Percentiles rank a stretch among this genome's conserved stretches.
Evolutionary conservation across 176 grass and related monocot species (phyloP).

Genomic region (Musa schizocarpa): DNA sequence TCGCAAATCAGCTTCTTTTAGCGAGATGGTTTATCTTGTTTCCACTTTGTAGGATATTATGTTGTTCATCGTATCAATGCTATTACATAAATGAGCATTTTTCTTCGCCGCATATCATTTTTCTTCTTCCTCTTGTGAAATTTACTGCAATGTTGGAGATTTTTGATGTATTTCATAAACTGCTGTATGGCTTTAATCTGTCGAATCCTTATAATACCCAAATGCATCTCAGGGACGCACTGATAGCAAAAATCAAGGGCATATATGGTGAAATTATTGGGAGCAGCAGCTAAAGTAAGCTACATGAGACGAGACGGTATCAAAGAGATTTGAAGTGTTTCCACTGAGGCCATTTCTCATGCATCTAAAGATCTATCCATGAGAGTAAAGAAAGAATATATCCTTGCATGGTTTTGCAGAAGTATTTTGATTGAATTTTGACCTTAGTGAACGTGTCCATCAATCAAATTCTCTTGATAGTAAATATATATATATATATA

Average conservation of each 20-base stretch:
- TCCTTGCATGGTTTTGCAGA: neutral
- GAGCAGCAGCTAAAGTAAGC: conserved; percentile 3
- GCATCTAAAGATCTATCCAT: neutral
- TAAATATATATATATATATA: too few relatives aligned
- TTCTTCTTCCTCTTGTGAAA: neutral
- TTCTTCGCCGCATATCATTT: neutral
- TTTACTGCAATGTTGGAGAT: neutral
- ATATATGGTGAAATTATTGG: conserved; percentile 14
- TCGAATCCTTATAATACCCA: neutral
- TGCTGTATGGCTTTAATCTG: neutral
- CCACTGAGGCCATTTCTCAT: neutral
- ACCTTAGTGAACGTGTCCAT: too few relatives aligned
- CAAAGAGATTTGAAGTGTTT: neutral
- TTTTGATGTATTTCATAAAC: too few relatives aligned
- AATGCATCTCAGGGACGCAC: conserved; percentile 21
- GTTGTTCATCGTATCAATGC: too few relatives aligned
- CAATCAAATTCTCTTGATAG: too few relatives aligned
- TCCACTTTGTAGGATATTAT: too few relatives aligned
- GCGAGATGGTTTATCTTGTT: too few relatives aligned
- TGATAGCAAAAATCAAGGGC: conserved; percentile 19
- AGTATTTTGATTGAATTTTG: neutral
- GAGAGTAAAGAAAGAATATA: neutral
- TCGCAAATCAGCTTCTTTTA: neutral
- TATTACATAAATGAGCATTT: neutral
- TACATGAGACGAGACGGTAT: too few relatives aligned